phyloP scores from a whole-genome alignment of 768 basidiomycete species.

The Omphalotus guepiniiformis region DNA sequence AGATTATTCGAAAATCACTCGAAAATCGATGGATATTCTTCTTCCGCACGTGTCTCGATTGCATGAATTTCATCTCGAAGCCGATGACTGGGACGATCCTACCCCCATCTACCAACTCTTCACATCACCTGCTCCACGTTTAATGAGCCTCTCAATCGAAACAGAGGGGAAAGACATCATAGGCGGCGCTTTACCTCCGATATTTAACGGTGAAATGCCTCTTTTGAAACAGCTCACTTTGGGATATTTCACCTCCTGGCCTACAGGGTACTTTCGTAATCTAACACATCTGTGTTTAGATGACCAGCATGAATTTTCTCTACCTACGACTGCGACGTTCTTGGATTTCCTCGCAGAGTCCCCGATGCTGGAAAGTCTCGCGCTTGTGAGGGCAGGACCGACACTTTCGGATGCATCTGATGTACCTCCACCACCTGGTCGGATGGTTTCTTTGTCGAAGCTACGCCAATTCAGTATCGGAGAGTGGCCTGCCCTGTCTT shows the following conservation, averaged over 20 bases:
- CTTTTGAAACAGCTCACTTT: background rate
- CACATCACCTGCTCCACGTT: background rate
- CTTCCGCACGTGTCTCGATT: conserved; percentile 4
- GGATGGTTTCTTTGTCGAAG: background rate
- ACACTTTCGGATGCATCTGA: conserved; percentile 1
- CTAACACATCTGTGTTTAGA: conserved; percentile 7
- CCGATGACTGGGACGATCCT: conserved; percentile 6
- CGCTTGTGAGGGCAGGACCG: conserved; percentile 8
- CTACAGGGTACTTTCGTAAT: conserved; percentile 3
- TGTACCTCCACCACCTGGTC: conserved; percentile 8
- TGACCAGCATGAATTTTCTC: background rate
- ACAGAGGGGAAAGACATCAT: conserved; percentile 1
- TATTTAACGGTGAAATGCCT: conserved; percentile 6
- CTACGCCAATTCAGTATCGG: conserved; percentile 2
- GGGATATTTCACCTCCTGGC: conserved; percentile 8
- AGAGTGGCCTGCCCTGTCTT: background rate
- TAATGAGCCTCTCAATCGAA: conserved; percentile 5
- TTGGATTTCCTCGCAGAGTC: conserved; percentile 8
- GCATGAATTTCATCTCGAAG: conserved; percentile 1
- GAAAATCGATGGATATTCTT: background rate
- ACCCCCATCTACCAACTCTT: background rate
- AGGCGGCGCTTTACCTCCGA: conserved; percentile 1
- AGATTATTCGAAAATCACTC: background rate
- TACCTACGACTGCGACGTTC: conserved; percentile 3
- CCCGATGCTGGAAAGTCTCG: conserved; percentile 5